phyloP scores from a whole-genome alignment of 1,284 basidiomycete genomes.

The Waitea zeae region DNA sequence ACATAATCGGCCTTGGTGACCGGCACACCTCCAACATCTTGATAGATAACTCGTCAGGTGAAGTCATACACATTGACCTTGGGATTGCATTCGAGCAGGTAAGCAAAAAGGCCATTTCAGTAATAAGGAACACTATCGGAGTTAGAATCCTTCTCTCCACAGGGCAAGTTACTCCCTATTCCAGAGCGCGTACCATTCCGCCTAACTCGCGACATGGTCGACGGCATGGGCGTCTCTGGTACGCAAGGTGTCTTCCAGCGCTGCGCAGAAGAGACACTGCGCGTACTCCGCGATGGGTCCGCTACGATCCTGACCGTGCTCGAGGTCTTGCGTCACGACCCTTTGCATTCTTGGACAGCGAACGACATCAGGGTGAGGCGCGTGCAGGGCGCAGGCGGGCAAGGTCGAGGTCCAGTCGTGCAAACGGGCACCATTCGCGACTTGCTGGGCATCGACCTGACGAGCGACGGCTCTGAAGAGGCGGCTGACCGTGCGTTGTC shows the following conservation, averaged over 20 bases:
- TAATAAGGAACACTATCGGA: too few relatives aligned
- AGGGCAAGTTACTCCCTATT: conserved; percentile 72
- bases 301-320: conserved; percentile 87
- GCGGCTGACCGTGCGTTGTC: conserved; percentile 80
- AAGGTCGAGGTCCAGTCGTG: too few relatives aligned
- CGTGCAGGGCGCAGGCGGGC: conserved; percentile 29
- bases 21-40: conserved; percentile 89
- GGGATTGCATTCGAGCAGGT: conserved; percentile 96
- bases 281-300: conserved; percentile 74
- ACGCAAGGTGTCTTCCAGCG: conserved; percentile 91
- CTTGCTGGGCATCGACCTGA: conserved; percentile 39
- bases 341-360: conserved; percentile 80
- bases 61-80: conserved; percentile 90
- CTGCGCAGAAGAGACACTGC: conserved; percentile 87
- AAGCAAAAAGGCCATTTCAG: conserved; percentile 10
- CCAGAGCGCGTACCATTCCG: conserved; percentile 93
- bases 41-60: conserved; percentile 70
- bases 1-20: conserved; percentile 86
- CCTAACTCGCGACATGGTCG: conserved; percentile 84
- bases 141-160: background rate
- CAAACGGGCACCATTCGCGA: conserved; percentile 12
- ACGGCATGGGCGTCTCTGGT: conserved; percentile 83
- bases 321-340: conserved; percentile 95
- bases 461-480: conserved; percentile 55
- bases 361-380: conserved; percentile 54